Base-by-base conservation (phyloP, 768 basidiomycete species). In the Sporobolomyces roseus region DNA sequence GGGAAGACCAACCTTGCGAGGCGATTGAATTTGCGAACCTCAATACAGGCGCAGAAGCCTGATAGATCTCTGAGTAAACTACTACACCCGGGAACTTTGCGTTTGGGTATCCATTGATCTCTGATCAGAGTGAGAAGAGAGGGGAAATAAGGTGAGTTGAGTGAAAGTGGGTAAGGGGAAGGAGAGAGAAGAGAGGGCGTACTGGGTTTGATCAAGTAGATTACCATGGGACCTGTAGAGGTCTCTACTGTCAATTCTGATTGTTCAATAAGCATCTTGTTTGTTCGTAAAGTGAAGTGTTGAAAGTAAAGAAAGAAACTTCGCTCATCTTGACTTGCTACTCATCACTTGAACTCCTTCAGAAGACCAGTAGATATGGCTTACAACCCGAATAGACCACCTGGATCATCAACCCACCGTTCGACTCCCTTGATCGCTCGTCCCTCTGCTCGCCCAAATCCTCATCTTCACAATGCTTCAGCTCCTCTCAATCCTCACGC, bases 81-180 rank as follows among this genome's bases (percentile, higher is more conserved):
- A 75, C 70, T 33, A 77, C 78, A 67, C 78, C 79, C 2, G 79
- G 80, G 69, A 78, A 80, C 59, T 77, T 78, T 16, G 78, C 80
- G n/a, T 79, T 66, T 0, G 81, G 81, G 64, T 80, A 80, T 23
- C 77, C 78, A 0, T 78, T 77, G 19, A 80, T 54, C 59, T 79
- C 78, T 68, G 56, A 33, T 25, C 25, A 29, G 38, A 14, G 12
- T 5, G 29, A 13, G 38, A 43, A 12, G 12, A 48, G 38, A 41
- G 38, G 9, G 38, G 38, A 17, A 41, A 41, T 17, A n/a, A 41
- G 38, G 38, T 30, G 16, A 3, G 58, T 48, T 46, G 35, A 70
- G n/a, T 35, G 33, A 56, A n/a, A n/a, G n/a, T n/a, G n/a, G n/a
- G n/a, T n/a, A n/a, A 17, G 23, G 41, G 33, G 17, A 29, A 21